These are phyloP conservation scores for Musa schizocarpa DNA, from an alignment of 176 grass and related monocot species.

Conservation along the genomic window DNA sequence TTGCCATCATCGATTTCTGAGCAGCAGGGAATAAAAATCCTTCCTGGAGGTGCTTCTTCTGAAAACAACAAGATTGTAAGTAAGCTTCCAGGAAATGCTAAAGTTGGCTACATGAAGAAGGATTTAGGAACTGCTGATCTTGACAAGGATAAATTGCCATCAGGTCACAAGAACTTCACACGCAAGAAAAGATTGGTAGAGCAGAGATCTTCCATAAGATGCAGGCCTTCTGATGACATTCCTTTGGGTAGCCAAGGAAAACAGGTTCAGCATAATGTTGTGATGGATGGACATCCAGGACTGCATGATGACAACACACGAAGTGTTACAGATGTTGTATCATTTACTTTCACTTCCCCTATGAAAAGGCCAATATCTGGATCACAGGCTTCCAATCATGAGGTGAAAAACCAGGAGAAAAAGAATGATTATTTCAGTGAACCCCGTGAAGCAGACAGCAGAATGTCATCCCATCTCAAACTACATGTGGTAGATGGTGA, in stretches of 20 bases:
- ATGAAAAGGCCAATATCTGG: constrained; percentile 45
- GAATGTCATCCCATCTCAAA: constrained; percentile 9
- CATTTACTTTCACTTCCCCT: constrained; percentile 86
- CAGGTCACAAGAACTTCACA: constrained; percentile 33
- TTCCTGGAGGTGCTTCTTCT: constrained; percentile 31
- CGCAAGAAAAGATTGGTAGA: constrained; percentile 44
- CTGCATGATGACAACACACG: constrained; percentile 44
- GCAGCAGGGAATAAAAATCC: constrained; percentile 26
- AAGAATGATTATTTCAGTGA: constrained; percentile 19
- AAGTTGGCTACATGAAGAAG: constrained; percentile 32
- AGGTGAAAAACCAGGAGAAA: constrained; percentile 19
- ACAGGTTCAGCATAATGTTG: constrained; percentile 64
- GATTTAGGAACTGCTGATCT: constrained; percentile 16
- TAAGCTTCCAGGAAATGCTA: constrained; percentile 27
- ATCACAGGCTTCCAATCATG: background rate
- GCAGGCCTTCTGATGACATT: constrained; percentile 27
- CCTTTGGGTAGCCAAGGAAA: constrained; percentile 40
- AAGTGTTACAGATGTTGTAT: constrained; percentile 69
- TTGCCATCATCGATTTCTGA: constrained; percentile 36
- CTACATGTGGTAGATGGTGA: constrained; percentile 54
- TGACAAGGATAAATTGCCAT: constrained; percentile 29
- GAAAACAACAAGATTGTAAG: constrained; percentile 27
- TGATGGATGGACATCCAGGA: constrained; percentile 54
- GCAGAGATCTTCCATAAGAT: constrained; percentile 29
- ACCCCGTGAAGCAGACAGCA: constrained; percentile 18